Evolutionary conservation across 2,329 filamentous ascomycete species (phyloP), one percentile per base, ranked within the genome.

Genomic region (Ceratocystis ficicola): DNA sequence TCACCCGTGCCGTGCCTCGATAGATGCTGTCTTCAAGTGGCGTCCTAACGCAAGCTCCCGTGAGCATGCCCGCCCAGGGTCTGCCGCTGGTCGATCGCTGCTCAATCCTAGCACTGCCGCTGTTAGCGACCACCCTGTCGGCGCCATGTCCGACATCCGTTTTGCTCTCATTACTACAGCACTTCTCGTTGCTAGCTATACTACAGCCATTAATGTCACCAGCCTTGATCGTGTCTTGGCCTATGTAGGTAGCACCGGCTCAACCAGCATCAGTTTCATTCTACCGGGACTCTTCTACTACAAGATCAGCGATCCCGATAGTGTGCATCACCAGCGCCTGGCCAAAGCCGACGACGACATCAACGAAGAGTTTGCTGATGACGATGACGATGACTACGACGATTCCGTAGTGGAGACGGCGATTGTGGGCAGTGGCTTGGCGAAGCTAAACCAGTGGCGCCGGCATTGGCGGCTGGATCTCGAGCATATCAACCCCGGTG

Each of bases 221-320:
- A 94, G 88, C 12, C 81, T 99, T 2, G 92, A 96, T 73, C 87
- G 89, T 60, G 92, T 99, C 0, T 81, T 99, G 0, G 93, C 94
- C 0, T 99, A 96, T 71, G 94, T 99, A 10, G 94, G 94, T 46
- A 91, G 88, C 71, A 99, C 94, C 0, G 94, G 94, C 64, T 93
- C 88, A 63, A 99, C 94, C 0, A 90, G 90, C 68, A 99, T 99
- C 71, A 95, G 90, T 68, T 99, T 99, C 74, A 97, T 99, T 70
- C 81, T 99, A 0, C 94, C 94, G 0, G 94, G 94, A 0, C 77
- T 99, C 3, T 99, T 99, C 75, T 99, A 97, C 76, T 99, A 97
- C 78, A 97, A 97, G 76, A 97, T 99, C 68, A 95, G 90, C 12
- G 86, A 90, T 28, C 94, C 94, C 0, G 88, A 96, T 65, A 93